Evolutionary conservation across 1,139 yeast species (phyloP).

Genomic region (Lodderomyces parapsilosis): DNA sequence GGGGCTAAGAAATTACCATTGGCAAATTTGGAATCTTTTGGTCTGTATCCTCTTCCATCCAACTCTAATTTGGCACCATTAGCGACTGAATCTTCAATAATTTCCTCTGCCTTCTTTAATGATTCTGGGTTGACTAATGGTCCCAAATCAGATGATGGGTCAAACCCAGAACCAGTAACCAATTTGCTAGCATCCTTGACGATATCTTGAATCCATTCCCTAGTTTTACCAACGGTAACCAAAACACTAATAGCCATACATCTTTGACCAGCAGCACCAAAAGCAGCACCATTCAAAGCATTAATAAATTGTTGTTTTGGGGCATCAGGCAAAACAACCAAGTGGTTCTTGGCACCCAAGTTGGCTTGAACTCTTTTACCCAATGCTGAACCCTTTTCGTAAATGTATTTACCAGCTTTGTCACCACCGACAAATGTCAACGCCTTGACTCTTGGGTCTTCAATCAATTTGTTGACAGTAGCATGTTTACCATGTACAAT

Average conservation of each 20-base stretch:
- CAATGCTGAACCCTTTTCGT: conserved; percentile 63
- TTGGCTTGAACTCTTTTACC: conserved; percentile 81
- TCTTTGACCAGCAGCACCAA: conserved; percentile 85
- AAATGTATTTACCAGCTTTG: conserved; percentile 72
- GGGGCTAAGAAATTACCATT: conserved; percentile 78
- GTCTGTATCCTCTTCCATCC: conserved; percentile 61
- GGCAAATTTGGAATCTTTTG: conserved; percentile 45
- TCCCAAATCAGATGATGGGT: conserved; percentile 61
- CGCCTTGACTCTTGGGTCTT: conserved; percentile 77
- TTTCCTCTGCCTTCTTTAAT: conserved; percentile 51
- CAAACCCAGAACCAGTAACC: conserved; percentile 68
- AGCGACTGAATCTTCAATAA: conserved; percentile 55
- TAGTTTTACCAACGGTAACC: conserved; percentile 72
- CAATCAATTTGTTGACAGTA: conserved; percentile 71
- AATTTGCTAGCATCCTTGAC: conserved; percentile 58
- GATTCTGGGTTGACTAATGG: conserved; percentile 68
- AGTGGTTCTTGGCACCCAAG: conserved; percentile 77
- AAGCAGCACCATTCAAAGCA: conserved; percentile 74
- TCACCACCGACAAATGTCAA: conserved; percentile 79
- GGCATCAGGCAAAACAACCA: conserved; percentile 73
- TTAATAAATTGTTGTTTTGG: conserved; percentile 64
- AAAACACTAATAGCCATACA: conserved; percentile 80
- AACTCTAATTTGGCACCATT: conserved; percentile 60
- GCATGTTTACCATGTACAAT: conserved; percentile 76
- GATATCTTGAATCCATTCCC: conserved; percentile 63